A percentile compares a stretch with the other conserved stretches of the same genome.
phyloP scores from a whole-genome alignment of 1,284 basidiomycete species.

The Ceratobasidium papillatum region DNA sequence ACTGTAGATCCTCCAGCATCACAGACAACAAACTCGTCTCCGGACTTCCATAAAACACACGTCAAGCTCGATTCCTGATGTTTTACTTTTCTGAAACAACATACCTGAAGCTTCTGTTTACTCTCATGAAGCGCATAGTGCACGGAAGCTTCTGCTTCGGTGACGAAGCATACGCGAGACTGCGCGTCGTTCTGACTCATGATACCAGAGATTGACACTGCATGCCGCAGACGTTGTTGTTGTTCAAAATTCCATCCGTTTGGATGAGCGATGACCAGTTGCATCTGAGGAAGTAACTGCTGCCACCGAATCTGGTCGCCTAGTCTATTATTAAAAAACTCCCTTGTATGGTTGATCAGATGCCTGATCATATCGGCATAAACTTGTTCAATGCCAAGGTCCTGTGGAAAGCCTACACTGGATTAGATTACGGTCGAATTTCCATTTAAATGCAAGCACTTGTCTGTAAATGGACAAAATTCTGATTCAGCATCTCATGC shows the following conservation, averaged over 20 bases:
- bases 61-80: not conserved
- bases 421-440: not conserved
- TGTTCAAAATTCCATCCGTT: constrained; percentile 39
- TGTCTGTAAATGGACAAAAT: not conserved
- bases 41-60: not conserved
- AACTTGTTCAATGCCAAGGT: not conserved
- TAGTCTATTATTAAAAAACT: constrained; percentile 20
- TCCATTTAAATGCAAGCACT: not conserved
- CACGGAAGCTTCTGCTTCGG: constrained; percentile 29
- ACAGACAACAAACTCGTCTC: constrained; percentile 40
- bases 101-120: not conserved
- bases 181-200: not conserved
- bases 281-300: not conserved
- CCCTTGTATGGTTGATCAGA: constrained; percentile 22
- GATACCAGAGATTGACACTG: not conserved
- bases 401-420: not conserved
- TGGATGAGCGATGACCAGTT: constrained; percentile 37
- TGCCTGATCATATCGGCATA: constrained; percentile 16
- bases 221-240: constrained; percentile 16
- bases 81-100: no score
- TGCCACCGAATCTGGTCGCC: constrained; percentile 12
- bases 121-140: constrained; percentile 20
- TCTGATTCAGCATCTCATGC: not conserved
- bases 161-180: not conserved
- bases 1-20: constrained; percentile 45